A percentile compares a stretch with the other conserved stretches of the same genome.
Evolutionary conservation across 2,329 filamentous ascomycete genomes (phyloP).

Genomic region (Monosporascus sp.): DNA sequence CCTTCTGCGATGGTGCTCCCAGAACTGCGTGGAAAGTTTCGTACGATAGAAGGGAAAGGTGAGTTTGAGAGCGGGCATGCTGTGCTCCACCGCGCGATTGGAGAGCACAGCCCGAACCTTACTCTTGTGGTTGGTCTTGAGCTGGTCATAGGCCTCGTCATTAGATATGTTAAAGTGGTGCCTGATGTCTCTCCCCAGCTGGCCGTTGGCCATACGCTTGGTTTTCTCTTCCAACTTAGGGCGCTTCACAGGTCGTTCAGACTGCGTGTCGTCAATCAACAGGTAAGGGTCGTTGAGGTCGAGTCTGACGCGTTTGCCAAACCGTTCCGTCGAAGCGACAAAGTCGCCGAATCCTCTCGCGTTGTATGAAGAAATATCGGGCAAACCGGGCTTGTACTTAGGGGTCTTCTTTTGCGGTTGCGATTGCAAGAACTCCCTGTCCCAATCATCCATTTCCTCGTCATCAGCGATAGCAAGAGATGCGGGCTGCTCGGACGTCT

Average conservation of each 20-base stretch:
- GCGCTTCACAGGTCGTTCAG: conserved; percentile 57
- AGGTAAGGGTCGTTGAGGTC: conserved; percentile 87
- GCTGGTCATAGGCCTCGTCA: conserved; percentile 87
- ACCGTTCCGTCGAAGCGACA: conserved; percentile 63
- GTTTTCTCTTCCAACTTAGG: conserved; percentile 50
- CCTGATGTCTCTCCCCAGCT: conserved; percentile 66
- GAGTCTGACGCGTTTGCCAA: conserved; percentile 73
- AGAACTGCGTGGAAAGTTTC: conserved; percentile 68
- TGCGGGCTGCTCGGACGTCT: conserved; percentile 12
- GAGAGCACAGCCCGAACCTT: conserved; percentile 91
- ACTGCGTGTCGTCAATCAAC: conserved; percentile 72
- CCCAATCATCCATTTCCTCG: conserved; percentile 58
- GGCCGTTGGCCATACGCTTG: conserved; percentile 63
- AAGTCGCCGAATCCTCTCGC: conserved; percentile 78
- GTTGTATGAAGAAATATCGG: conserved; percentile 52
- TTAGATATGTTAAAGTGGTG: conserved; percentile 94
- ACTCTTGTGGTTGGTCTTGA: conserved; percentile 95
- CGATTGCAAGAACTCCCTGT: conserved; percentile 49
- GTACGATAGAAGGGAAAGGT: conserved; percentile 97
- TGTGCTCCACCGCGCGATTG: conserved; percentile 90
- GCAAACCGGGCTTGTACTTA: conserved; percentile 53
- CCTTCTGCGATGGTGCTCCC: conserved; percentile 58
- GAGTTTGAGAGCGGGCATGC: conserved; percentile 81
- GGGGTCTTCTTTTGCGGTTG: conserved; percentile 63
- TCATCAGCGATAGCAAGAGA: conserved; percentile 32